Evolutionary conservation across 2,329 filamentous ascomycete genomes (phyloP).

Genomic region (Nemania sp.): DNA sequence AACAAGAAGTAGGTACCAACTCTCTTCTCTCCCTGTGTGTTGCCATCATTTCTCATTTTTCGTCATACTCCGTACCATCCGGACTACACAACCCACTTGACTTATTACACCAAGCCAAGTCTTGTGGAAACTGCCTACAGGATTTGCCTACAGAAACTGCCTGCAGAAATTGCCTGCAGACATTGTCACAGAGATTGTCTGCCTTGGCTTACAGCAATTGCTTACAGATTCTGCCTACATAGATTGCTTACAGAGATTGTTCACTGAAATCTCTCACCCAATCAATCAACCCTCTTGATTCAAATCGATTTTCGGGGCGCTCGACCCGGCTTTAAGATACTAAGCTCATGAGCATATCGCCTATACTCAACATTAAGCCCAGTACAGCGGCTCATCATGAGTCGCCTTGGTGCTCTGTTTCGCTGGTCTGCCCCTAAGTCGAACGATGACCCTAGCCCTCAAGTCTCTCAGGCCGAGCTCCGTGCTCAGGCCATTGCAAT

Average conservation of each 20-base stretch:
- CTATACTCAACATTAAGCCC: neutral
- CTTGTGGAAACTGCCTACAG: constrained; percentile 3
- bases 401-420: constrained; percentile 57
- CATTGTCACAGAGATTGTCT: neutral
- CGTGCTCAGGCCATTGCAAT: constrained; percentile 54
- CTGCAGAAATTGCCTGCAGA: too few species aligned
- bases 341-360: constrained; percentile 13
- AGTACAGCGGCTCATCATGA: constrained; percentile 46
- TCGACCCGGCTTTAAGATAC: neutral
- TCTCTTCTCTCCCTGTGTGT: neutral
- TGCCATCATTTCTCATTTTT: neutral
- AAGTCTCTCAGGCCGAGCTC: constrained; percentile 41
- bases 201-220: neutral
- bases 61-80: constrained; percentile 4
- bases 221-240: too few species aligned
- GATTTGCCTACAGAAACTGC: neutral
- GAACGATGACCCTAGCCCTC: constrained; percentile 41
- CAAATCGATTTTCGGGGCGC: neutral
- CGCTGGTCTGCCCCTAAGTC: constrained; percentile 47
- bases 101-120: too few species aligned
- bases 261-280: neutral
- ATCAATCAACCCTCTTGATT: neutral
- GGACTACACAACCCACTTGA: too few species aligned
- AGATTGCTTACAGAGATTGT: too few species aligned
- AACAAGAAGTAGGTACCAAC: neutral